Base-by-base conservation (phyloP, 2,329 filamentous ascomycete genomes). In the Xylariaceae sp. region DNA sequence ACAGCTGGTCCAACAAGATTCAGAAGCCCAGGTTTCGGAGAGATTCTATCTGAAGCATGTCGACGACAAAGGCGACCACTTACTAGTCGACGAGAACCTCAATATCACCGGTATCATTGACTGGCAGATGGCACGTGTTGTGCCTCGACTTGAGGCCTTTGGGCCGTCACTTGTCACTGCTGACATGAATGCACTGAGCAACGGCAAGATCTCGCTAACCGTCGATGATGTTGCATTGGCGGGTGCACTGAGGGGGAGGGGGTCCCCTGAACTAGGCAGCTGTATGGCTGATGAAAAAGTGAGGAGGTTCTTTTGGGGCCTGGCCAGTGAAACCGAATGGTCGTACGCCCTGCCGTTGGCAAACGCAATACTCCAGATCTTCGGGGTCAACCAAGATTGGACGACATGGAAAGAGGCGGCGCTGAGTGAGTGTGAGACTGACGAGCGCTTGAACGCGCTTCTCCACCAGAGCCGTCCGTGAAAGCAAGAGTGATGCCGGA, bases 61-160 rank as follows among this genome's bases (percentile, higher is more conserved):
- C 37, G 70, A 76, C 53, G 71, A 75, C 50, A 74, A 74, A 55
- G 71, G 70, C 1, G 71, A 74, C 49, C 71, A 74, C 42, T 61
- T 74, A 8, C 62, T 75, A 2, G 49, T 59, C n/a, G 67, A 74
- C 50, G 58, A 70, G n/a, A 56, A 69, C 13, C 70, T 63, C 45
- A 70, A 70, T 42, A 69, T 74, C 26, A 72, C 69, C 10, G 71
- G 67, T 10, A 69, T 74, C 43, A 67, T 74, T 36, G 71, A 74
- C 58, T 74, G 71, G 71, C 66, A 72, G 57, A 71, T 65, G 65
- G 66, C 69, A 16, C 56, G 67, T 46, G 64, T 67, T 15, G 65
- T 59, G 18, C 44, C 55, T 29, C 39, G 51, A 52, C 53, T 51
- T 44, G 59, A 61, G 44, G 59, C 54, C 21, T 59, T 61, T 32